These are phyloP conservation scores for Rhizopus sp. DNA, from an alignment of 371 early-diverging fungal species.

Conservation along the genomic window DNA sequence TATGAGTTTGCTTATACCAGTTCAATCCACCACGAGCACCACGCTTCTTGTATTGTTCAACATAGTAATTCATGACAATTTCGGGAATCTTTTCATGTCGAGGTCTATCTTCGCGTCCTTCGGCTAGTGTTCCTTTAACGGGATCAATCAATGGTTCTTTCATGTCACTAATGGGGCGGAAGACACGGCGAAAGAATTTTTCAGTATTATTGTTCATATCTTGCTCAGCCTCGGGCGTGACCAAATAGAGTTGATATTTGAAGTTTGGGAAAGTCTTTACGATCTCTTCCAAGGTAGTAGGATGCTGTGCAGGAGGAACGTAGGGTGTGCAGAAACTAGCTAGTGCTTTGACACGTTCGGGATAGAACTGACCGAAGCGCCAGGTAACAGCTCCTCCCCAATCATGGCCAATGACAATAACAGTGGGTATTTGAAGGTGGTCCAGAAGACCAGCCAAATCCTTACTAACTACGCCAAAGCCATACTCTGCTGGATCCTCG, in stretches of 20 bases:
- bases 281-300: conserved; percentile 50
- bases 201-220: conserved; percentile 40
- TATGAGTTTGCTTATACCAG: conserved; percentile 45
- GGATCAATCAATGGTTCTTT: conserved; percentile 25
- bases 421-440: conserved; percentile 57
- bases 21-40: conserved; percentile 48
- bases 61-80: conserved; percentile 42
- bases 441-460: conserved; percentile 67
- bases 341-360: conserved; percentile 63
- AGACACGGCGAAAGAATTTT: conserved; percentile 37
- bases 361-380: conserved; percentile 68
- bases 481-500: conserved; percentile 49
- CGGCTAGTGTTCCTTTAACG: conserved; percentile 22
- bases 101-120: conserved; percentile 27
- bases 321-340: conserved; percentile 71
- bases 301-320: conserved; percentile 37
- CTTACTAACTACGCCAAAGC: conserved; percentile 51
- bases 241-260: conserved; percentile 55
- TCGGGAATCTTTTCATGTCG: conserved; percentile 32
- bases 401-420: conserved; percentile 73
- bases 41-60: conserved; percentile 26
- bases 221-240: conserved; percentile 40
- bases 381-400: conserved; percentile 76
- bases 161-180: conserved; percentile 29
- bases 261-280: conserved; percentile 59